Base-by-base conservation (phyloP, 2,329 filamentous ascomycete genomes). In the Alternaria arborescens region DNA sequence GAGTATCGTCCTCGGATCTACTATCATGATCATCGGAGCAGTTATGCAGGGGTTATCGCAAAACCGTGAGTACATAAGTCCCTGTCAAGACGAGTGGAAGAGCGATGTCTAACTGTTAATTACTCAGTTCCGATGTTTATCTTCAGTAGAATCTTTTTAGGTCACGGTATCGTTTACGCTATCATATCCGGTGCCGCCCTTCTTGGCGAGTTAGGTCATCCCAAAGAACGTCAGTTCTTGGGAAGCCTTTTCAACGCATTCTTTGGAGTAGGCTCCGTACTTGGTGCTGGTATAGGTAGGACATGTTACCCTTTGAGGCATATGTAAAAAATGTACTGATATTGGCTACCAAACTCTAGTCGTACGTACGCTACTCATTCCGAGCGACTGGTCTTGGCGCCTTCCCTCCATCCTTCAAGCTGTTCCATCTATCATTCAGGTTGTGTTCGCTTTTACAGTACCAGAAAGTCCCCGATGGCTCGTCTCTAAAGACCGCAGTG, bases 181-280 rank as follows among this genome's bases (percentile, higher is more conserved):
- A 88, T 90, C 68, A 87, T 89, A 79, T 83, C 84, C 4, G 88
- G 88, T 8, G 88, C 88, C 2, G 82, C 90, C 53, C 82, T 90
- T 8, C 82, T 90, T 3, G 87, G 86, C 5, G 89, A 91, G 79
- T 85, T 91, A 52, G 87, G 85, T 70, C 88, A 91, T 69, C 88
- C 88, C 5, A 88, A 90, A 71, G 88, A 91, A 73, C 87, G 88
- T 64, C 87, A 85, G 5, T 86, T 85, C 10, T 81, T 90, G 18
- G 90, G 88, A 0, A 83, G 87, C n/a, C 83, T 90, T 64, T 90
- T 90, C 78, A 90, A 91, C 75, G 89, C 87, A 62, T 80, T 90
- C 58, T 91, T 87, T 84, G 89, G 89, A 68, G 75, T 88, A 50
- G 87, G 87, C 14, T 78, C 79, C 7, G 74, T 83, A 12, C 61